Evolutionary conservation across 2,329 filamentous ascomycete genomes (phyloP).

Genomic region (Phialophora macrospora): DNA sequence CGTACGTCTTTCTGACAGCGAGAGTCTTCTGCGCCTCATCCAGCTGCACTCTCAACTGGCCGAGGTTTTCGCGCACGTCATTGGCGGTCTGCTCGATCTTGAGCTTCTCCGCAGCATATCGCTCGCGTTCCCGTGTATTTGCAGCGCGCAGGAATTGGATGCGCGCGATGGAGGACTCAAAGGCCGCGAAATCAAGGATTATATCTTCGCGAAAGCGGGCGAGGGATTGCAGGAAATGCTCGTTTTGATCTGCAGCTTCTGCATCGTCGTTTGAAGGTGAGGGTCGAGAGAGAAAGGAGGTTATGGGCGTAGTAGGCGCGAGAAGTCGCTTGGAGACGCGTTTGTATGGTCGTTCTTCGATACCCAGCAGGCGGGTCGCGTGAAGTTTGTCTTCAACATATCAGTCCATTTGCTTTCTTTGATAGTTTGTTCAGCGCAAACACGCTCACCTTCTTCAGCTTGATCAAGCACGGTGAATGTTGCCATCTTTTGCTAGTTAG

Average conservation of each 20-base stretch:
- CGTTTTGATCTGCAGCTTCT: conserved; percentile 46
- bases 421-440: not conserved
- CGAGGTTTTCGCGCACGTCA: conserved; percentile 75
- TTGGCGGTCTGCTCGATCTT: conserved; percentile 80
- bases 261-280: conserved; percentile 61
- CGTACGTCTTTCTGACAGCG: conserved; percentile 80
- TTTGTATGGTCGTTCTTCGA: conserved; percentile 92
- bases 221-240: conserved; percentile 51
- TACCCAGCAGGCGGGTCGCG: conserved; percentile 80
- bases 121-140: conserved; percentile 79
- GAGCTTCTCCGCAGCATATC: conserved; percentile 79
- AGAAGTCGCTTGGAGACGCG: conserved; percentile 82
- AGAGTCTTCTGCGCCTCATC: conserved; percentile 76
- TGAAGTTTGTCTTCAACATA: conserved; percentile 73
- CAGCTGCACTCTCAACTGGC: conserved; percentile 72
- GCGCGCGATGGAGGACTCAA: conserved; percentile 78
- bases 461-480: conserved; percentile 73
- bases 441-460: conserved; percentile 63
- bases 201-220: conserved; percentile 80
- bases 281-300: conserved; percentile 47
- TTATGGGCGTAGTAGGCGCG: conserved; percentile 67
- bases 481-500: conserved; percentile 49
- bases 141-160: conserved; percentile 85
- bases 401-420: conserved; percentile 4
- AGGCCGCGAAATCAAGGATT: conserved; percentile 83